These are phyloP conservation scores for Erythrophleum fordii DNA, from an alignment of 306 rosid species.

Conservation along the genomic window DNA sequence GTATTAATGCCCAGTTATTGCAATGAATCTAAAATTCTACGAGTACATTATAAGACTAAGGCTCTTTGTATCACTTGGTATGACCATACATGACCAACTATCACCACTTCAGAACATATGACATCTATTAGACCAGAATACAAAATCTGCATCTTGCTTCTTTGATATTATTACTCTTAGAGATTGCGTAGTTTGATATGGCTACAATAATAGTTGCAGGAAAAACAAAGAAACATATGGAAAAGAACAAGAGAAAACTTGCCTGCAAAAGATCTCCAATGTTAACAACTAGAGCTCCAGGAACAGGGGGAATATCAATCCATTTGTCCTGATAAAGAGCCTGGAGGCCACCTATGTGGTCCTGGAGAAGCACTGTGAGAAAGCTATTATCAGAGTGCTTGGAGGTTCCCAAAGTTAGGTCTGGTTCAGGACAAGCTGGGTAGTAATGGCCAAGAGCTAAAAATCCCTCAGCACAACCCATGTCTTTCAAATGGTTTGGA, in stretches of 20 bases:
- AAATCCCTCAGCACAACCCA: conserved; percentile 42
- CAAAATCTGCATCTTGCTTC: too few relatives aligned
- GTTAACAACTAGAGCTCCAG: conserved; percentile 46
- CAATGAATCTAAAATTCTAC: too few relatives aligned
- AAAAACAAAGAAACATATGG: background rate
- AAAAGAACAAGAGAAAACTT: background rate
- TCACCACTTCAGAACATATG: too few relatives aligned
- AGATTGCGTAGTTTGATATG: too few relatives aligned
- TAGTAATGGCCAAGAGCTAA: conserved; percentile 36
- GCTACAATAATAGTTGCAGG: background rate
- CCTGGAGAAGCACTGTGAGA: conserved; percentile 52
- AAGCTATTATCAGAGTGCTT: conserved; percentile 49
- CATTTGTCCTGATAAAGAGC: conserved; percentile 25
- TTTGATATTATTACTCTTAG: too few relatives aligned
- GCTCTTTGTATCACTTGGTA: too few relatives aligned
- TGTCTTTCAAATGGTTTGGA: conserved; percentile 39
- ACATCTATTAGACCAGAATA: too few relatives aligned
- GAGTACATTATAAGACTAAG: too few relatives aligned
- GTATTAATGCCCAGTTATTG: too few relatives aligned
- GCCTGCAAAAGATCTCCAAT: conserved; percentile 50
- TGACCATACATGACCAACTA: too few relatives aligned
- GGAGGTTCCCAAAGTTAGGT: conserved; percentile 46
- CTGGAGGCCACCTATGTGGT: conserved; percentile 47
- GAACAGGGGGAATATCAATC: conserved; percentile 34
- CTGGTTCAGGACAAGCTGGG: conserved; percentile 51